Evolutionary conservation across 768 basidiomycete species (phyloP).

Genomic region (Suillus weaverae): DNA sequence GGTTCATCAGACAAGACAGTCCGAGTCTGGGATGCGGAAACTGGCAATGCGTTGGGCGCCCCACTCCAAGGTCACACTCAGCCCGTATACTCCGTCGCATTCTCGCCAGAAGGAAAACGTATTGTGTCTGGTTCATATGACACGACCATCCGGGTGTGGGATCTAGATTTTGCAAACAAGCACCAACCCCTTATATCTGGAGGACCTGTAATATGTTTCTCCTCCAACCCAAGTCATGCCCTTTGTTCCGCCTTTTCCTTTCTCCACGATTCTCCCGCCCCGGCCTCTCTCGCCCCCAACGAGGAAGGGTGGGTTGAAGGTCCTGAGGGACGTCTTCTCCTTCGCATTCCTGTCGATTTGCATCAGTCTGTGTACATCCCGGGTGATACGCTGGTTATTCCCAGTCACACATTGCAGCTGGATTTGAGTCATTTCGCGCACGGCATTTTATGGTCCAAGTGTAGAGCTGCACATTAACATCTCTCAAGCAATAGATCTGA

Average conservation of each 20-base stretch:
- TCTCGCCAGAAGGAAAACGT: background rate
- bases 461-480: background rate
- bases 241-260: background rate
- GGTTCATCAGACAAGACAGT: constrained; percentile 4
- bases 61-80: constrained; percentile 16
- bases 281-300: background rate
- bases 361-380: background rate
- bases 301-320: constrained; percentile 5
- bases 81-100: constrained; percentile 1
- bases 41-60: background rate
- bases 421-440: constrained; percentile 3
- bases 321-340: constrained; percentile 1
- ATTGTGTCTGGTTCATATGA: constrained; percentile 4
- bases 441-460: background rate
- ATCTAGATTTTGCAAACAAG: background rate
- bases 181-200: background rate
- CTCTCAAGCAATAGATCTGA: background rate
- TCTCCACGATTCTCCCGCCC: background rate
- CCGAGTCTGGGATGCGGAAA: constrained; percentile 3
- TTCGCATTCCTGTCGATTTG: constrained; percentile 1
- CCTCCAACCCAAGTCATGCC: background rate
- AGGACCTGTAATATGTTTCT: background rate
- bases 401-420: background rate
- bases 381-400: constrained; percentile 4
- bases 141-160: constrained; percentile 21